Evolutionary conservation across 75 land plant genomes (phyloP), one percentile per base, ranked within the genome.

Genomic region (Cryptomeria japonica): DNA sequence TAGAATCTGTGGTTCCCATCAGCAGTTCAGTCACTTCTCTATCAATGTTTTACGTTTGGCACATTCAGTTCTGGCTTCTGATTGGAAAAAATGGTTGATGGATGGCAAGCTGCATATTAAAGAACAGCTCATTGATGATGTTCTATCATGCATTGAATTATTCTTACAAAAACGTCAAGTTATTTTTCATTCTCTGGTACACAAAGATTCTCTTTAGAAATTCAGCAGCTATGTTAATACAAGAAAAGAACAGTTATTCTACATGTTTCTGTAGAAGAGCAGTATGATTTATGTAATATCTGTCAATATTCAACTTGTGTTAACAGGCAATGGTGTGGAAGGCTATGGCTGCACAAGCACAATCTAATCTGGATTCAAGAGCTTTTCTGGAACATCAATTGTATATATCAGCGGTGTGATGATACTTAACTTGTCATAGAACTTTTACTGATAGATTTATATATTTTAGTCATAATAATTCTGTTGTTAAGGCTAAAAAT

Each of bases 71-170:
- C 84, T 82, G 51, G 84, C 84, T 44, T 44, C 32, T 42, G 51
- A 82, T 82, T 82, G 84, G 84, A 46, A 82, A 82, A 82, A 82
- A n/a, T 82, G 84, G 84, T 25, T 82, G n/a, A 47, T 46, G n/a
- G 31, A 82, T n/a, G 2, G 49, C 31, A 82, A 82, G 51, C 47
- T 82, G 47, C 44, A 82, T 82, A 44, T 46, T 5, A 44, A 82
- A 44, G 84, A 46, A 46, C 46, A 82, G 49, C 31, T 82, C 22
- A 82, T 82, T 46, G 47, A 44, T 82, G 84, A 82, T 22, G 84
- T 82, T 82, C 51, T 82, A 25, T 25, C 11, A 82, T 46, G 51
- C 28, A 44, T 41, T 44, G 84, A 82, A 82, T 51, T 82, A 44
- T 82, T 82, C 82, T 46, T 82, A 25, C 31, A 82, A 82, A 82